Evolutionary conservation across 768 basidiomycete species (phyloP), one percentile per base, ranked within the genome.

Genomic region (Hydnum rufescens): DNA sequence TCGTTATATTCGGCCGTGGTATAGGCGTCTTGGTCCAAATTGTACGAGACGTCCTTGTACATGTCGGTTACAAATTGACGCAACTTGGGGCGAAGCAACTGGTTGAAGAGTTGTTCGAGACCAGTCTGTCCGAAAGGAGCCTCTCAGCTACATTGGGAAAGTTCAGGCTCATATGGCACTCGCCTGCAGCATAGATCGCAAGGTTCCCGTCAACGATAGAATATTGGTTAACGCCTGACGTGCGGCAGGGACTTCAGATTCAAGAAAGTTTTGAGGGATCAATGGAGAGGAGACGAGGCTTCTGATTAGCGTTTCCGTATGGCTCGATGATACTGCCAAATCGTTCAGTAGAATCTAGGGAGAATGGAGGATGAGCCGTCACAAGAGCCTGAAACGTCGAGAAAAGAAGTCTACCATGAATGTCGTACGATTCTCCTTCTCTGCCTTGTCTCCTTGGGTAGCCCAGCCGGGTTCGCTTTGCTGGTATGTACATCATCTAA

Each of bases 21-120:
- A 61, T 93, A 97, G 0, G 69, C 68, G 55, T 95, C 89, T 51
- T 97, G 93, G 60, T 95, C 89, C 13, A 97, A 68, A 23, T 83
- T 64, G 62, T 99, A 97, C 3, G 77, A 77, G 4, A 89, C 74
- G 57, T 92, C 92, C 62, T 81, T 89, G 66, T 93, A 95, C 4
- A 89, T 75, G 55, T 97, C 95, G 3, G 76, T 66, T 46, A 96
- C 71, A 44, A 97, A 69, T 32, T 76, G 82, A 25, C 95, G 78
- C 47, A 99, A 64, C 54, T 78, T 80, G 0, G 95, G 92, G 19
- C 92, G 75, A 59, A 92, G 73, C 5, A 96, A 71, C 62, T 97
- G 93, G 59, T 90, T 96, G 70, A 97, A 96, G 32, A 97, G 70
- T 59, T 93, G 88, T 59, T 99, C 95, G 26, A 95, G 69, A 16